Evolutionary conservation across 345 rosid genomes (phyloP), one percentile per base, ranked within the genome.

Genomic region (Gynandropsis gynandra): DNA sequence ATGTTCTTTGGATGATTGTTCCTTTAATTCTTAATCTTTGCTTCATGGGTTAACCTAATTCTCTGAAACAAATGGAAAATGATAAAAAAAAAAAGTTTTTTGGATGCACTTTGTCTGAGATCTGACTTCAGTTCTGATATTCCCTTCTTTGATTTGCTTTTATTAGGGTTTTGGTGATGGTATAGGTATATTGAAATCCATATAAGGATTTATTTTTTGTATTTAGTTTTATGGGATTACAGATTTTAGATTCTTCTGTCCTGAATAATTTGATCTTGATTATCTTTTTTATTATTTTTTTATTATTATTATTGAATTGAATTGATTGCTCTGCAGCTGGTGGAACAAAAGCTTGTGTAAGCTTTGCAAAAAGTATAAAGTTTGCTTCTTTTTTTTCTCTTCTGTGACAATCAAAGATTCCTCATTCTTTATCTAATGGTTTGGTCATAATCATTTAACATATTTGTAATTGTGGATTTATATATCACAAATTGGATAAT

Each of bases 301-400:
- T 21, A 14, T 47, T 5, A 0, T n/a, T 7, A 45, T 37, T 4
- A 19, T 0, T 37, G 21, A 39, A 52, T 57, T 41, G 58, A 60
- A 58, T 65, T 58, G 59, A 58, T 66, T 66, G 56, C 69, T 62
- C 39, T 64, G 67, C 59, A 61, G 67, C 59, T 55, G 72, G 67
- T 69, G 59, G 45, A 57, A 58, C 29, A 51, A 71, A 63, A 70
- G 67, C 65, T 62, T 62, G 47, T 74, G 55, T 49, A 54, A 74
- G 63, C 80, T 74, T 76, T 77, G 47, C 18, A 13, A 16, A 37
- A 67, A 78, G 73, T 63, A 68, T 3, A 65, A 69, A 62, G 64
- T 66, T 64, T 77, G 63, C 60, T 29, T 51, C 61, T 76, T 69
- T 76, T 72, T 68, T 64, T 68, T 63, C 43, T 29, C 17, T 40